Conservation (phyloP, 106 monocot genomes). For the Ottelia alismoides region DNA sequence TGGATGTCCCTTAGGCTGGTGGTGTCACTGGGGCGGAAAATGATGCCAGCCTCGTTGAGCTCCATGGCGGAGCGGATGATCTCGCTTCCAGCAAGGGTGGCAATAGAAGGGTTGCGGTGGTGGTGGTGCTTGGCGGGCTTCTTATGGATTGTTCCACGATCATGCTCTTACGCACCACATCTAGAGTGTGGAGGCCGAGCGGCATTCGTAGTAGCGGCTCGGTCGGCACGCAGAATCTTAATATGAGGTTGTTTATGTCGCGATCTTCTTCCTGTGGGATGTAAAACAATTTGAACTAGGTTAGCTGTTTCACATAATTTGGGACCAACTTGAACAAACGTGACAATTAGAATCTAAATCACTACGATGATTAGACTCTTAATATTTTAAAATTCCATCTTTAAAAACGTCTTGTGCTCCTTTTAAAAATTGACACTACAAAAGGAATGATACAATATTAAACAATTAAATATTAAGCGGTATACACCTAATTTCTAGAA, state of each 20-base stretch:
- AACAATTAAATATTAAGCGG: too few species aligned
- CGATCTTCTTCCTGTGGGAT: constrained; percentile 32
- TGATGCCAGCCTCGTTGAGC: constrained; percentile 72
- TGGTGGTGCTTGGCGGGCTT: neutral
- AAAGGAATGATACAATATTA: too few species aligned
- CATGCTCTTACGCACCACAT: constrained; percentile 51
- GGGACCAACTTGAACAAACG: neutral
- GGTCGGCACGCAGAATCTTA: constrained; percentile 27
- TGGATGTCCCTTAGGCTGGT: constrained; percentile 53
- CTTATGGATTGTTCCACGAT: constrained; percentile 11
- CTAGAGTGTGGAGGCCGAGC: constrained; percentile 54
- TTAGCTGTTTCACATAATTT: neutral
- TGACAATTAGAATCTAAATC: neutral
- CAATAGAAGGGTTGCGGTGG: too few species aligned
- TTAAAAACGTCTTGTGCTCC: too few species aligned
- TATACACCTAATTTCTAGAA: too few species aligned
- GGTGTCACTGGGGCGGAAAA: constrained; percentile 33
- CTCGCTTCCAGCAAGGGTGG: constrained; percentile 1
- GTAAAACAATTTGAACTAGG: too few species aligned
- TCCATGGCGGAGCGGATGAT: constrained; percentile 55
- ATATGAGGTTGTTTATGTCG: constrained; percentile 44
- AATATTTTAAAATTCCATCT: neutral
- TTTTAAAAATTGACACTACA: too few species aligned
- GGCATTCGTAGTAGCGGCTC: constrained; percentile 2
- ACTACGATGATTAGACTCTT: neutral